These are phyloP conservation scores for Lactifluus subvellereus DNA, from an alignment of 768 basidiomycete species.

Conservation along the genomic window DNA sequence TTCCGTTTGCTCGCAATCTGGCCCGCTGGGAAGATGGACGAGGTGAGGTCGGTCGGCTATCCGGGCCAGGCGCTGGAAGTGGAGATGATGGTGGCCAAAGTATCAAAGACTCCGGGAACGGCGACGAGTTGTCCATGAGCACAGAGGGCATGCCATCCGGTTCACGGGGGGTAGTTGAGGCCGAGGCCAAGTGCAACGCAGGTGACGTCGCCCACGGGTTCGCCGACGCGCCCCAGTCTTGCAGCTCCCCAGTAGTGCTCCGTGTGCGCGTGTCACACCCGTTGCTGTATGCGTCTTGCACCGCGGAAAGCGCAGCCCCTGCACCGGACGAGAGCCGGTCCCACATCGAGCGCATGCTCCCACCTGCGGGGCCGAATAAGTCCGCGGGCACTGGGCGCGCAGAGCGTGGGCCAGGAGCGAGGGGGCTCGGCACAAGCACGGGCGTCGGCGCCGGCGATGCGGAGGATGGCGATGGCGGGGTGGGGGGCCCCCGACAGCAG, in stretches of 20 bases:
- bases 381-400: constrained; percentile 19
- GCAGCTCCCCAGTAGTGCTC: constrained; percentile 44
- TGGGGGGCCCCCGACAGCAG: constrained; percentile 35
- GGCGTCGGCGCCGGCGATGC: neutral
- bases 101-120: too few relatives aligned
- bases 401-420: constrained; percentile 12
- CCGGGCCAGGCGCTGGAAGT: too few relatives aligned
- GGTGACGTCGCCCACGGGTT: constrained; percentile 55
- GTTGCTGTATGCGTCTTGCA: constrained; percentile 74
- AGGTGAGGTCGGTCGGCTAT: too few relatives aligned
- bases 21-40: too few relatives aligned
- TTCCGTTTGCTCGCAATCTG: too few relatives aligned
- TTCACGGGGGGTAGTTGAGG: neutral
- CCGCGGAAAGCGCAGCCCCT: constrained; percentile 74
- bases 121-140: constrained; percentile 61
- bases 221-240: constrained; percentile 18
- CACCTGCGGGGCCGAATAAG: constrained; percentile 30
- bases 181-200: neutral
- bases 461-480: constrained; percentile 29
- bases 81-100: too few relatives aligned
- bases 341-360: constrained; percentile 76
- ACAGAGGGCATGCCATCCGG: constrained; percentile 26
- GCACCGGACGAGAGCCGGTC: constrained; percentile 82
- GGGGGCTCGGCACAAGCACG: constrained; percentile 7
- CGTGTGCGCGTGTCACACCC: constrained; percentile 55